Conservation (phyloP, 495 filamentous ascomycete species). For the Xylaria longipes region DNA sequence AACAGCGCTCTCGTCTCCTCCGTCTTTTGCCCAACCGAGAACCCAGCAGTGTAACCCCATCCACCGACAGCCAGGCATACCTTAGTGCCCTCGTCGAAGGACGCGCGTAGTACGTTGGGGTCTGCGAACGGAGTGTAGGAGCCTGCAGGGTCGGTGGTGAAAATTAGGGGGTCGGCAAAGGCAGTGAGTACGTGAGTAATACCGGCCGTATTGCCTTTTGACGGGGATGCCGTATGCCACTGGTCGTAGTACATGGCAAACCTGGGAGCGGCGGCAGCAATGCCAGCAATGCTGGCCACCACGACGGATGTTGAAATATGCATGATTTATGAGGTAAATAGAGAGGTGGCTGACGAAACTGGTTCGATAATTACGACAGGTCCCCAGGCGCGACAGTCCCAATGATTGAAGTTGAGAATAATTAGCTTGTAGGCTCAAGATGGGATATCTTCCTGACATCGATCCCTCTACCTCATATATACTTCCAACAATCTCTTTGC, state of each 20-base stretch:
- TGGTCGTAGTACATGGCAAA: slow-evolving; percentile 44
- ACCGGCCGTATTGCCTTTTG: slow-evolving; percentile 39
- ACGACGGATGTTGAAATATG: slow-evolving; percentile 31
- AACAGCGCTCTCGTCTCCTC: slow-evolving; percentile 57
- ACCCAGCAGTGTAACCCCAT: slow-evolving; percentile 64
- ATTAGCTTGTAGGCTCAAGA: not conserved
- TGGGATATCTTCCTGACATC: not conserved
- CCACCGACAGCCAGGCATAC: slow-evolving; percentile 70
- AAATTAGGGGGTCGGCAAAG: slow-evolving; percentile 60
- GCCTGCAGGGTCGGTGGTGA: slow-evolving; percentile 52
- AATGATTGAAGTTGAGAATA: not conserved
- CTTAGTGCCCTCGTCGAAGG: slow-evolving; percentile 60
- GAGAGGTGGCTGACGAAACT: not conserved
- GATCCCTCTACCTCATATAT: not conserved
- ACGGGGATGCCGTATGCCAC: slow-evolving; percentile 43
- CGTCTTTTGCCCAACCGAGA: slow-evolving; percentile 57
- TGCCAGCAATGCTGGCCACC: slow-evolving; percentile 23
- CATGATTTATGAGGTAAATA: slow-evolving; percentile 24
- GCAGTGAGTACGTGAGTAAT: slow-evolving; percentile 65
- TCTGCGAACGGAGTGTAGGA: slow-evolving; percentile 58
- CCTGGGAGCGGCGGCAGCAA: slow-evolving; percentile 28
- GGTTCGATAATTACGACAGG: not conserved
- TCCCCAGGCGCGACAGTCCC: not conserved
- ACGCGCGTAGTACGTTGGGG: slow-evolving; percentile 53
- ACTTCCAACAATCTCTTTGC: not conserved